These are phyloP conservation scores for Porphyridium purpureum DNA, from an alignment of 23 red algal species.

Conservation along the genomic window DNA sequence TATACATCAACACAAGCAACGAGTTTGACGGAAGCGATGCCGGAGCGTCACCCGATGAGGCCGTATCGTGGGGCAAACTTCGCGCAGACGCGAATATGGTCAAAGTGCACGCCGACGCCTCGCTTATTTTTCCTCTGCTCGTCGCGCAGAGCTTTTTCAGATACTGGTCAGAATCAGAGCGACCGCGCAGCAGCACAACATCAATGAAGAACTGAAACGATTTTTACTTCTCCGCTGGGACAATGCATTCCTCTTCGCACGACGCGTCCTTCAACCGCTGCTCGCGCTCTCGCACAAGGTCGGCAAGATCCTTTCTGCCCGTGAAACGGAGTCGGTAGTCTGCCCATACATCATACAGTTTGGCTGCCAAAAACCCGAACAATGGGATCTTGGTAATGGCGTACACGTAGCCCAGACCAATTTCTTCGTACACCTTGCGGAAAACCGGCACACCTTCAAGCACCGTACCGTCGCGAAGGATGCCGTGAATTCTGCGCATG, in stretches of 20 bases:
- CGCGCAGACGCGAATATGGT: constrained; percentile 30
- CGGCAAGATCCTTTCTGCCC: constrained; percentile 3
- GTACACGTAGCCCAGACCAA: constrained; percentile 74
- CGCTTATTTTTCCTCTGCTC: constrained; percentile 79
- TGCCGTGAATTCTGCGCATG: constrained; percentile 67
- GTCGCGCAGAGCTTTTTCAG: constrained; percentile 85
- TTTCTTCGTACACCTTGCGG: constrained; percentile 37
- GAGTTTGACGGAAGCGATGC: constrained; percentile 94
- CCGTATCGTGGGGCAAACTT: constrained; percentile 97
- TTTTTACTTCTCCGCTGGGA: no score
- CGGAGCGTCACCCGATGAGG: constrained; percentile 86
- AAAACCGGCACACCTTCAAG: constrained; percentile 48
- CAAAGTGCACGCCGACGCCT: constrained; percentile 76
- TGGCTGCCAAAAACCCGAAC: constrained; percentile 9
- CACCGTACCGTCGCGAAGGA: constrained; percentile 40
- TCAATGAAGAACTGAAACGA: no score
- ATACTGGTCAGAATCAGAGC: constrained; percentile 2
- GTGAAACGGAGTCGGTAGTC: constrained; percentile 30
- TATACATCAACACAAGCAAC: constrained; percentile 87
- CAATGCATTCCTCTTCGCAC: no score
- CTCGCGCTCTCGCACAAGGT: neutral
- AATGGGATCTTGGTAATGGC: constrained; percentile 20
- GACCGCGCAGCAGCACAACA: no score
- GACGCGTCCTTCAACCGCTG: no score
- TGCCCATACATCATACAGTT: constrained; percentile 61